phyloP scores from a whole-genome alignment of 1,284 basidiomycete species.

The Gomphus sp. region DNA sequence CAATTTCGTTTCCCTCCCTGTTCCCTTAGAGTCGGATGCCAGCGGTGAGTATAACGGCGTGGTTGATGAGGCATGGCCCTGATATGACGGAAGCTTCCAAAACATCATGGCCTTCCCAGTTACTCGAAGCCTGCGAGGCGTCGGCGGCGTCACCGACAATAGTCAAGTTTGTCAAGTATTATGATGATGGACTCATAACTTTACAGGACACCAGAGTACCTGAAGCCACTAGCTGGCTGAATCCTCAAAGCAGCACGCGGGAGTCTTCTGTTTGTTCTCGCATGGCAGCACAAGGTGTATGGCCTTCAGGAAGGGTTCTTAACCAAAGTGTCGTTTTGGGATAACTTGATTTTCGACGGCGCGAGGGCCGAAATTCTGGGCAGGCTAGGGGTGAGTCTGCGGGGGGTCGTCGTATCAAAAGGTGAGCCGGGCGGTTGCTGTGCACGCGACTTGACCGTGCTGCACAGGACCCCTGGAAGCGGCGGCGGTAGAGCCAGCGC shows the following conservation, averaged over 20 bases:
- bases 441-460: neutral
- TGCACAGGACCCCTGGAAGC: conserved; percentile 17
- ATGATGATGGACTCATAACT: neutral
- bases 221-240: conserved; percentile 38
- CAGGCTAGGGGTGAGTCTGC: conserved; percentile 45
- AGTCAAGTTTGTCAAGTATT: neutral
- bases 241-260: conserved; percentile 44
- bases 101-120: neutral
- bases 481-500: conserved; percentile 42
- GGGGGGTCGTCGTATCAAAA: conserved; percentile 53
- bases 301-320: conserved; percentile 58
- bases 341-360: conserved; percentile 58
- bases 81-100: neutral
- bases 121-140: neutral
- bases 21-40: neutral
- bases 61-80: neutral
- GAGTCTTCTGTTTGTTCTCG: conserved; percentile 44
- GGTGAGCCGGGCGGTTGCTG: conserved; percentile 29
- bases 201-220: conserved; percentile 52
- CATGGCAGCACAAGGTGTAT: conserved; percentile 64
- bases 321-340: conserved; percentile 71
- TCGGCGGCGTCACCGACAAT: conserved; percentile 15
- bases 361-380: conserved; percentile 54
- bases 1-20: conserved; percentile 13
- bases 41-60: neutral